Base-by-base conservation (phyloP, 495 filamentous ascomycete species). In the Podospora conica region DNA sequence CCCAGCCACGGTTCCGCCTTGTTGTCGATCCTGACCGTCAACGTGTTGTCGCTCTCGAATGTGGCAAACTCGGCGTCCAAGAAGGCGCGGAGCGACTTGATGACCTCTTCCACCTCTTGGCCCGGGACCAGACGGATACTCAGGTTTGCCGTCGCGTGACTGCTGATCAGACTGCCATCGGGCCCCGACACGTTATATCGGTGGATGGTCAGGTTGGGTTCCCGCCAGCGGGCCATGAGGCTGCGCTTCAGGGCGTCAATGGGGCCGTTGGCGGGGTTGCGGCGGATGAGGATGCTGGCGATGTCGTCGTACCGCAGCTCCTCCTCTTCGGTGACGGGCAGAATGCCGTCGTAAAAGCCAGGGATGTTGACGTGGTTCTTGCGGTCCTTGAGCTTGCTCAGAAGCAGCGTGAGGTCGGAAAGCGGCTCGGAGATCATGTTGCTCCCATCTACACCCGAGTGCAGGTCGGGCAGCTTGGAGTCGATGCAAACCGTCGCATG, bases 1-100 rank as follows among this genome's bases (percentile, higher is more conserved):
- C 95, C 95, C 0, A 98, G 85, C 95, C 95, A 98, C 18, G 95
- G 91, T 72, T 98, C 95, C 1, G 95, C 94, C 74, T 91, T 89
- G 67, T 96, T 92, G 56, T 95, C 92, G 67, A 98, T 92, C 27
- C 86, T 85, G 24, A 98, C 86, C 1, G 85, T 89, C 54, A 98
- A 84, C 27, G 85, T 84, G 68, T 98, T 98, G 60, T 90, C 86
- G 7, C 90, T 90, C 33, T 86, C 87, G 1, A 97, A 83, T 4
- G 82, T 74, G 1, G 78, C 82, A 70, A 96, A 98, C 64, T 91
- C 86, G n/a, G 84, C 76, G 40, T 85, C 77, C 2, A 97, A 81
- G 68, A 87, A 95, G 4, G 79, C 71, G 9, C 81, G 86, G 24
- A 98, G 82, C 2, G 81, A 80, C 24, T 80, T 78, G 9, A 90